Evolutionary conservation across 1,139 yeast species (phyloP).

Genomic region (Zygotorulaspora mrakii): DNA sequence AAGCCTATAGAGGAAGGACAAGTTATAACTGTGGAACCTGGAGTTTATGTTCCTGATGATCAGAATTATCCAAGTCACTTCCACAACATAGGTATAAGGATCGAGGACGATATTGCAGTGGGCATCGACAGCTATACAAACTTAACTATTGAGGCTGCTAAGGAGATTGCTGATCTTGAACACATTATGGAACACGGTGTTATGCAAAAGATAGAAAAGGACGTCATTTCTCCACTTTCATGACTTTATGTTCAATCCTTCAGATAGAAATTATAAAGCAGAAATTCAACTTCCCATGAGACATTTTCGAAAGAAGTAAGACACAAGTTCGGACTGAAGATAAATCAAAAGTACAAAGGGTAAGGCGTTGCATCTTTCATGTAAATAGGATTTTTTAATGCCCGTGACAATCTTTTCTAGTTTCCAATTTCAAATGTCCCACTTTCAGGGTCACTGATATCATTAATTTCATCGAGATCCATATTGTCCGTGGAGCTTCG

Average conservation of each 20-base stretch:
- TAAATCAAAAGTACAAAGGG: too few relatives aligned
- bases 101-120: conserved; percentile 88
- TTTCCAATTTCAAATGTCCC: conserved; percentile 9
- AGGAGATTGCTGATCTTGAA: conserved; percentile 80
- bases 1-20: conserved; percentile 55
- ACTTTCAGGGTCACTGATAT: conserved; percentile 16
- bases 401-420: conserved; percentile 1
- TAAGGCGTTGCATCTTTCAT: too few relatives aligned
- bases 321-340: too few relatives aligned
- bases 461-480: conserved; percentile 20
- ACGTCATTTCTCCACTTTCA: conserved; percentile 44
- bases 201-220: conserved; percentile 50
- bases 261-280: too few relatives aligned
- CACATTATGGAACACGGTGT: conserved; percentile 54
- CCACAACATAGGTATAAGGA: conserved; percentile 88
- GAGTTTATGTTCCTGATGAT: conserved; percentile 76
- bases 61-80: conserved; percentile 70
- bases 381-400: too few relatives aligned
- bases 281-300: too few relatives aligned
- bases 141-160: conserved; percentile 76
- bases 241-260: too few relatives aligned
- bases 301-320: too few relatives aligned
- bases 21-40: conserved; percentile 93
- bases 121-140: conserved; percentile 57
- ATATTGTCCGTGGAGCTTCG: conserved; percentile 10